These are phyloP conservation scores for Apophysomyces elegans DNA, from an alignment of 371 early-diverging fungal species.

Conservation along the genomic window DNA sequence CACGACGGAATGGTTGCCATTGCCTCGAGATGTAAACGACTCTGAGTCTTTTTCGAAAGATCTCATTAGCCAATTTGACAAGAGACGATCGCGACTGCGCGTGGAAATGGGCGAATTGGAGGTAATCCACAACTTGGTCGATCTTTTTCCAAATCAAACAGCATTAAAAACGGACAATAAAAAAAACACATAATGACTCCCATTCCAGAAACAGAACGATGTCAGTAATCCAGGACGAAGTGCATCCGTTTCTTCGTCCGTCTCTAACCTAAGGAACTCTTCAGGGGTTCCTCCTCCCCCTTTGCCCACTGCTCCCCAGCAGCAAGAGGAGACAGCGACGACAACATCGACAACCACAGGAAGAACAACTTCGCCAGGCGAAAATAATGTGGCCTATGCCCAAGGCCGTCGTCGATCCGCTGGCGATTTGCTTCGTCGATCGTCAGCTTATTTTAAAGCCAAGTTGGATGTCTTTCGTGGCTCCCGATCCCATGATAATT, in stretches of 20 bases:
- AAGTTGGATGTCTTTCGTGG: slow-evolving; percentile 14
- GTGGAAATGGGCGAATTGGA: slow-evolving; percentile 36
- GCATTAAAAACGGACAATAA: background rate
- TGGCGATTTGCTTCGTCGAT: slow-evolving; percentile 28
- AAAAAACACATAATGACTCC: background rate
- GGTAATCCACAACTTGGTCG: slow-evolving; percentile 21
- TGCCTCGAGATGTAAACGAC: slow-evolving; percentile 12
- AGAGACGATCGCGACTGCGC: slow-evolving; percentile 36
- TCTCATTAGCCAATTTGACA: slow-evolving; percentile 46
- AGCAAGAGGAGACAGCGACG: background rate
- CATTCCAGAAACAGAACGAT: slow-evolving; percentile 1
- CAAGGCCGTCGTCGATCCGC: slow-evolving; percentile 12
- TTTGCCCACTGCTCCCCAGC: background rate
- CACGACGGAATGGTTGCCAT: slow-evolving; percentile 14
- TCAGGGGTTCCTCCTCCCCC: slow-evolving; percentile 10
- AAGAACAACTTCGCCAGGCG: background rate
- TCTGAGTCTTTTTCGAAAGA: slow-evolving; percentile 42
- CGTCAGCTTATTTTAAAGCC: slow-evolving; percentile 25
- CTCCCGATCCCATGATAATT: background rate
- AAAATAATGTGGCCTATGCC: background rate
- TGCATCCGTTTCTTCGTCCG: background rate
- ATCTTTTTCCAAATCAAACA: background rate
- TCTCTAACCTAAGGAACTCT: background rate
- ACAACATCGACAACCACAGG: background rate
- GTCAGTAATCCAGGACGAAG: background rate